A percentile compares a stretch with the other conserved stretches of the same genome.
Conservation (phyloP, 1,284 basidiomycete genomes). For the Flammula alnicola region DNA sequence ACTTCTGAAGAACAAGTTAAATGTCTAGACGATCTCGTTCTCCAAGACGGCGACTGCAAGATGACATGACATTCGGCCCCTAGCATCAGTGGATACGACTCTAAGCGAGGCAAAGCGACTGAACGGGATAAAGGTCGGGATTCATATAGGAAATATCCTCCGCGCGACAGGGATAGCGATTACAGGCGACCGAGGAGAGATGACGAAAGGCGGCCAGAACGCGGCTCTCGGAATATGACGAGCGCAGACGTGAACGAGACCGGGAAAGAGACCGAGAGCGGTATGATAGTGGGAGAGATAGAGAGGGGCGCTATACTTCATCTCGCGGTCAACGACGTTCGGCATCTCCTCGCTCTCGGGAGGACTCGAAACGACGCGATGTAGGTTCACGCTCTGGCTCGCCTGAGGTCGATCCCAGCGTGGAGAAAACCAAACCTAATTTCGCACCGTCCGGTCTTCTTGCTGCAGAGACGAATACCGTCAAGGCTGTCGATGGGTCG, state of each 20-base stretch:
- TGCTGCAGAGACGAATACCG: slow-evolving; percentile 93
- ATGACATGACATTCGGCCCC: slow-evolving; percentile 7
- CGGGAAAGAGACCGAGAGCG: slow-evolving; percentile 48
- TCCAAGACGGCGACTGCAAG: slow-evolving; percentile 8
- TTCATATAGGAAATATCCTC: neutral
- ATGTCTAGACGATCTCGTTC: slow-evolving; percentile 26
- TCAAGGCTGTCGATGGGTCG: slow-evolving; percentile 72
- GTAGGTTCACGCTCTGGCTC: slow-evolving; percentile 16
- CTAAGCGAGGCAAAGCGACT: slow-evolving; percentile 9
- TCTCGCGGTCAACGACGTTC: slow-evolving; percentile 55
- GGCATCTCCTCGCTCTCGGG: slow-evolving; percentile 53
- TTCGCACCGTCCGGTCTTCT: slow-evolving; percentile 89
- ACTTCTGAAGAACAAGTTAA: slow-evolving; percentile 14
- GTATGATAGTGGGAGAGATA: slow-evolving; percentile 40
- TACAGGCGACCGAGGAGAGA: slow-evolving; percentile 1
- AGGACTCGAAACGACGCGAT: slow-evolving; percentile 36
- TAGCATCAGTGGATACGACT: slow-evolving; percentile 11
- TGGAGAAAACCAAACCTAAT: slow-evolving; percentile 81
- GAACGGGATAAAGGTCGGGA: slow-evolving; percentile 6
- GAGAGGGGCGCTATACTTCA: slow-evolving; percentile 35
- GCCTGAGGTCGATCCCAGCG: slow-evolving; percentile 29
- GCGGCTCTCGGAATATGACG: slow-evolving; percentile 33
- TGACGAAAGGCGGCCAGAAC: slow-evolving; percentile 10
- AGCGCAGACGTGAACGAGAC: slow-evolving; percentile 45
- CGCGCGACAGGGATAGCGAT: slow-evolving; percentile 9